Evolutionary conservation across 257 asterid species (phyloP), one percentile per base, ranked within the genome.

Genomic region (Solanum paucissectum): DNA sequence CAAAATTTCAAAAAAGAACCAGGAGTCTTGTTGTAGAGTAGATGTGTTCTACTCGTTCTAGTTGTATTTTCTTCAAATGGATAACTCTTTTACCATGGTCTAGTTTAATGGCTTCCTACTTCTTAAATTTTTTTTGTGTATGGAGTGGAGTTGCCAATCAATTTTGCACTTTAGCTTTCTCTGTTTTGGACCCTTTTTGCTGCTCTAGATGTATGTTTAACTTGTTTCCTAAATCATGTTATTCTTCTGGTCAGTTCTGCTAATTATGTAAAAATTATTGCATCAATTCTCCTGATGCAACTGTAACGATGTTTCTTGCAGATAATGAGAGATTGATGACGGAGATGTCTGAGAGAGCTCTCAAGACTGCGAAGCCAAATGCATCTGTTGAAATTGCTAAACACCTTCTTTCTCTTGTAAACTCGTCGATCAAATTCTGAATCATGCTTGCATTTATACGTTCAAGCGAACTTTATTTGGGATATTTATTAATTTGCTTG

Each of bases 261-360:
- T 21, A 84, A 60, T 36, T 14, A 27, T 42, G 66, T 27, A 74
- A 7, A 55, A 83, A 34, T 18, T 23, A 33, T 49, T 55, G 73
- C 27, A 74, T 8, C 21, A 21, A 23, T 21, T 83, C 66, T 49
- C 64, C 55, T 40, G 4, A 36, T 40, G 6, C 32, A 32, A 23
- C 16, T 34, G 29, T 49, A 58, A 12, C 55, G 82, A 58, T 11
- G 58, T 34, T 66, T 66, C 86, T 88, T 83, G 75, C 94, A 93
- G 95, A 77, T 29, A 58, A 92, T 76, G 92, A 91, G 85, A 55
- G 14, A 40, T 84, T 92, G 88, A 89, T 91, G 88, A 85, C 71
- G 73, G 92, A 90, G 84, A 91, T 92, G 94, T 91, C 94, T 5
- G 87, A 88, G 87, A 91, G 91, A 90, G 95, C 94, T 88, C 88